Evolutionary conservation across 306 rosid genomes (phyloP).

Genomic region (Malus asiatica): DNA sequence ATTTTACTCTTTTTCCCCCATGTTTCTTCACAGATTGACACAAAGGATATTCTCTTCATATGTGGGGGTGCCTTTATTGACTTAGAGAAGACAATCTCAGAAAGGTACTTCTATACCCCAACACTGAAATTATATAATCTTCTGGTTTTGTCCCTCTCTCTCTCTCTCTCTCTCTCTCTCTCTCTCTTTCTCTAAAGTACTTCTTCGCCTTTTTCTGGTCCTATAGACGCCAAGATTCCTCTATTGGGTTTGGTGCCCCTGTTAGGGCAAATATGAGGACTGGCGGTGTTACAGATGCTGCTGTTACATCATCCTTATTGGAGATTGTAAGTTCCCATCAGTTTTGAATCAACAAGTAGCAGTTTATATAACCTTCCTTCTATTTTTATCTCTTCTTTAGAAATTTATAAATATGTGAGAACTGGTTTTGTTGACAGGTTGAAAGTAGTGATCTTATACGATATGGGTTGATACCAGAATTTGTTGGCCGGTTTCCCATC

Average conservation of each 20-base stretch:
- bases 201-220: conserved; percentile 10
- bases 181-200: not conserved
- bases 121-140: conserved; percentile 9
- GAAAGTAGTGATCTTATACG: conserved; percentile 95
- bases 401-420: not conserved
- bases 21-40: conserved; percentile 69
- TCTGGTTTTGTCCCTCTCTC: not conserved
- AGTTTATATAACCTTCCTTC: conserved; percentile 3
- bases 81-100: conserved; percentile 96
- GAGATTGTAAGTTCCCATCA: conserved; percentile 56
- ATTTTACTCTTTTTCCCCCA: not conserved
- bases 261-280: conserved; percentile 86
- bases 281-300: conserved; percentile 75
- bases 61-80: conserved; percentile 96
- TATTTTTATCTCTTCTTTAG: not conserved
- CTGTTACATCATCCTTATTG: conserved; percentile 73
- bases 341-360: conserved; percentile 14
- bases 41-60: conserved; percentile 94
- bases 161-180: not conserved
- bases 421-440: conserved; percentile 47
- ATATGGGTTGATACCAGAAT: conserved; percentile 93
- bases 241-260: conserved; percentile 96
- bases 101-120: conserved; percentile 44
- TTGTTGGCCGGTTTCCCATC: conserved; percentile 94
- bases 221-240: conserved; percentile 85